Percentiles rank a stretch among this genome's conserved stretches.
These are phyloP conservation scores for Entrophospora sp. DNA, from an alignment of 192 early-diverging fungal genomes.

Conservation along the genomic window DNA sequence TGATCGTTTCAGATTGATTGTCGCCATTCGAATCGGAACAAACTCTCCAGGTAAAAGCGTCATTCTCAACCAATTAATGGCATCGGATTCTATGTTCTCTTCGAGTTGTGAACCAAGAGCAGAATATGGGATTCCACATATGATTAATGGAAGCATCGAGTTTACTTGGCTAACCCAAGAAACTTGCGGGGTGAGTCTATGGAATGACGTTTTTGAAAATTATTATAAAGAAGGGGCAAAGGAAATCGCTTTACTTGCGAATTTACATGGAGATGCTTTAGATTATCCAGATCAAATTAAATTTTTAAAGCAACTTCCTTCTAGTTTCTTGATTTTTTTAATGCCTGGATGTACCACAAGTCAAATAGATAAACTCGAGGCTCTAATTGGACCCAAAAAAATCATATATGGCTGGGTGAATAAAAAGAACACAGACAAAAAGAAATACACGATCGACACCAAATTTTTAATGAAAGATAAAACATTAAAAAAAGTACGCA, in stretches of 20 bases:
- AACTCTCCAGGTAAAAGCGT: conserved; percentile 8
- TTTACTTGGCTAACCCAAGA: conserved; percentile 18
- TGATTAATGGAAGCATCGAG: conserved; percentile 15
- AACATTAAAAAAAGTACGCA: conserved; percentile 2
- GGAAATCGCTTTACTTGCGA: conserved; percentile 10
- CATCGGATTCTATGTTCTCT: conserved; percentile 9
- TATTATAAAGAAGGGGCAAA: conserved; percentile 2
- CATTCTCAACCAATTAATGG: conserved; percentile 16
- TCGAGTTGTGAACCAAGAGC: conserved; percentile 11
- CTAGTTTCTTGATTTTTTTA: conserved; percentile 6
- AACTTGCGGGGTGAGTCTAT: conserved; percentile 8
- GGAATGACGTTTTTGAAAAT: neutral
- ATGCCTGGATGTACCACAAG: conserved; percentile 6
- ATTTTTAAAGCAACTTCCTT: conserved; percentile 8
- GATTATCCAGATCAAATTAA: conserved; percentile 15
- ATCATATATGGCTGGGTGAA: neutral
- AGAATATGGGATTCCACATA: neutral
- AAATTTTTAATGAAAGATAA: conserved; percentile 1
- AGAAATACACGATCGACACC: neutral
- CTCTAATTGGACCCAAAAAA: neutral
- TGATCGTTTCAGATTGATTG: conserved; percentile 5
- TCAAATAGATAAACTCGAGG: neutral
- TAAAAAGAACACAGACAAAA: neutral
- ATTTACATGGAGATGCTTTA: conserved; percentile 20
- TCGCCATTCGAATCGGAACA: conserved; percentile 13